phyloP scores from a whole-genome alignment of 2,329 filamentous ascomycete genomes.

The Aspergillus intermedius region DNA sequence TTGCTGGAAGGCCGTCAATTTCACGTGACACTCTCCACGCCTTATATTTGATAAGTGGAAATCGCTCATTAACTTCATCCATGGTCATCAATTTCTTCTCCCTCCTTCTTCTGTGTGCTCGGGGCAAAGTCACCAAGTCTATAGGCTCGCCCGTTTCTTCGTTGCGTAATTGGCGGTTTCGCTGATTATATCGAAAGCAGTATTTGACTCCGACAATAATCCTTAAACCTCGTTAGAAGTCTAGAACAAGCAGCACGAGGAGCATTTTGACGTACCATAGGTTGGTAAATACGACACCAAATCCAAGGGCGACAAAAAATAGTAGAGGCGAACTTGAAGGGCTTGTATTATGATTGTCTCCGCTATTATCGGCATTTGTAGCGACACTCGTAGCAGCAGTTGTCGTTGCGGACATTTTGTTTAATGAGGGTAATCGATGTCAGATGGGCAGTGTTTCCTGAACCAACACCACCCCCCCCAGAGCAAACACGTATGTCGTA shows the following conservation, averaged over 20 bases:
- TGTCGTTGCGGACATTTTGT: constrained; percentile 24
- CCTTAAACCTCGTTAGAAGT: constrained; percentile 48
- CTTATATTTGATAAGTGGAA: constrained; percentile 95
- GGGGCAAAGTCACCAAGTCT: constrained; percentile 75
- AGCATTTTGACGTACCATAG: constrained; percentile 66
- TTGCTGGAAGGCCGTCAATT: constrained; percentile 72
- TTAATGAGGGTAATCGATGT: background rate
- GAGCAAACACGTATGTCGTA: too few species aligned
- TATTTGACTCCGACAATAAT: constrained; percentile 99
- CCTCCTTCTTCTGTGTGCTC: constrained; percentile 75
- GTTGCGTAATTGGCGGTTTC: constrained; percentile 71
- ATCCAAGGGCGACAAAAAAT: constrained; percentile 93
- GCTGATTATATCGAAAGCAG: constrained; percentile 96
- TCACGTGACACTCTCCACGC: constrained; percentile 80
- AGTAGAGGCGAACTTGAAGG: constrained; percentile 68
- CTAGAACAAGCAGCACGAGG: background rate
- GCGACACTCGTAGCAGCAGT: constrained; percentile 18
- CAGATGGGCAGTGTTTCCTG: background rate
- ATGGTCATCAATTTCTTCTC: constrained; percentile 99
- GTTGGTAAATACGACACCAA: constrained; percentile 98
- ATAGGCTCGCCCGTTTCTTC: constrained; percentile 82
- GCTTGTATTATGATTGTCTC: constrained; percentile 33
- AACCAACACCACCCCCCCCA: too few species aligned
- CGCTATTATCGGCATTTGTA: constrained; percentile 21
- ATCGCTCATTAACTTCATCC: constrained; percentile 97